phyloP scores from a whole-genome alignment of 2,329 filamentous ascomycete species.

The Alternaria viburni region DNA sequence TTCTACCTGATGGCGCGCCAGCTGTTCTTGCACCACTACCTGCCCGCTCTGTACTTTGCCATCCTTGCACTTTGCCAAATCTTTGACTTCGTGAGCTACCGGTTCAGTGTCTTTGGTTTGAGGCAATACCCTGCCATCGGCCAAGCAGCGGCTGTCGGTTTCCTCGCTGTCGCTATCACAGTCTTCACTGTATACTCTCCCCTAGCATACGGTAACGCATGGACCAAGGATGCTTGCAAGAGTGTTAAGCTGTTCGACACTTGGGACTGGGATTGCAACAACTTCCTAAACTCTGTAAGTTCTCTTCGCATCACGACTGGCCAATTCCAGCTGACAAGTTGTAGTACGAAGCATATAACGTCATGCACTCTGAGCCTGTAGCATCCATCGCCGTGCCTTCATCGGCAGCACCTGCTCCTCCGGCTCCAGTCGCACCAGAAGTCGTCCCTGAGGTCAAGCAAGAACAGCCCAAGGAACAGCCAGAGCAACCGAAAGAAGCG shows the following conservation, averaged over 20 bases:
- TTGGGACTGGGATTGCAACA: slow-evolving; percentile 99
- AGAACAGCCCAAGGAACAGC: slow-evolving; percentile 12
- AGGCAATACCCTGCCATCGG: slow-evolving; percentile 76
- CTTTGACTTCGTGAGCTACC: slow-evolving; percentile 82
- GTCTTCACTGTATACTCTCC: slow-evolving; percentile 88
- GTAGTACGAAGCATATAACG: slow-evolving; percentile 43
- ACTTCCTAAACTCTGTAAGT: slow-evolving; percentile 86
- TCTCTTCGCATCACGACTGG: slow-evolving; percentile 3
- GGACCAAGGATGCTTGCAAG: slow-evolving; percentile 88
- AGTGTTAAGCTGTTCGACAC: slow-evolving; percentile 83
- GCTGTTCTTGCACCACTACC: slow-evolving; percentile 98
- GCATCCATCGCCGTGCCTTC: slow-evolving; percentile 35
- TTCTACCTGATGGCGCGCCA: slow-evolving; percentile 99
- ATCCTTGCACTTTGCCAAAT: slow-evolving; percentile 87
- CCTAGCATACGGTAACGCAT: slow-evolving; percentile 88
- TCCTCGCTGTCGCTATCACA: slow-evolving; percentile 75
- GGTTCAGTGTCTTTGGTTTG: slow-evolving; percentile 71
- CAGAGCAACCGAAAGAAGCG: slow-evolving; percentile 18
- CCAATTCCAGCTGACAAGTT: slow-evolving; percentile 8
- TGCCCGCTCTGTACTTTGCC: slow-evolving; percentile 94
- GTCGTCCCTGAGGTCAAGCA: slow-evolving; percentile 13
- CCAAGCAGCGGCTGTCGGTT: slow-evolving; percentile 72
- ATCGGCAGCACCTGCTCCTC: slow-evolving; percentile 30
- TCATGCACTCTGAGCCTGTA: slow-evolving; percentile 17
- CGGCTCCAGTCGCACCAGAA: slow-evolving; percentile 18